Evolutionary conservation across 306 rosid genomes (phyloP), one percentile per base, ranked within the genome.

Genomic region (Acacia melanoxylon): DNA sequence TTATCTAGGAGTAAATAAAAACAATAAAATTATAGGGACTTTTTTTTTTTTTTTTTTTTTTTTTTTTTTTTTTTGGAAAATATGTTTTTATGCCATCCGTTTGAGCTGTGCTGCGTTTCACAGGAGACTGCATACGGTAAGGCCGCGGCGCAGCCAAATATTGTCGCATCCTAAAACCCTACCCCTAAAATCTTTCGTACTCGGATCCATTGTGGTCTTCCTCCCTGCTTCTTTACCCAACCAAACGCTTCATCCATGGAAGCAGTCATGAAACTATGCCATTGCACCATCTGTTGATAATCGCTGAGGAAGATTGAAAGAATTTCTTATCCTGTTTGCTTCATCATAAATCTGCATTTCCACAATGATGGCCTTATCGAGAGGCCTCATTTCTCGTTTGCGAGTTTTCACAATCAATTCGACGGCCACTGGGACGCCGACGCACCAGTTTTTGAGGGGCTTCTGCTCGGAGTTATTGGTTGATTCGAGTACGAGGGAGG

Each of bases 361-460:
- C 54, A 85, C 89, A 75, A 94, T 92, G 98, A 79, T 89, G 77
- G 92, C 94, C 69, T 76, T 89, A 68, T 86, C 95, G 24, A 90
- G 92, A 87, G 89, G 95, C 86, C 84, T 91, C 65, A 79, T 88
- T 85, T 85, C 89, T 85, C 93, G 93, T 59, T 81, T 90, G 24
- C 92, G 86, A 49, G 75, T 78, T 61, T 42, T 87, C 24, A 42
- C 92, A 0, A 71, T 74, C 66, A 85, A 74, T 52, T 16, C 87
- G 16, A 41, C 82, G 65, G 20, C 74, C 20, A 35, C 75, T 1
- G 41, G 80, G 2, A n/a, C 52, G 35, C 51, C 61, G 19, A 24
- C 75, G 4, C 85, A 35, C 33, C 87, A 14, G 37, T 37, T 45
- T 68, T 25, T 77, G 20, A 82, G 88, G 52, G 65, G 85, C 29